Evolutionary conservation across 1,284 basidiomycete species (phyloP).

Genomic region (Golubevia sp.): DNA sequence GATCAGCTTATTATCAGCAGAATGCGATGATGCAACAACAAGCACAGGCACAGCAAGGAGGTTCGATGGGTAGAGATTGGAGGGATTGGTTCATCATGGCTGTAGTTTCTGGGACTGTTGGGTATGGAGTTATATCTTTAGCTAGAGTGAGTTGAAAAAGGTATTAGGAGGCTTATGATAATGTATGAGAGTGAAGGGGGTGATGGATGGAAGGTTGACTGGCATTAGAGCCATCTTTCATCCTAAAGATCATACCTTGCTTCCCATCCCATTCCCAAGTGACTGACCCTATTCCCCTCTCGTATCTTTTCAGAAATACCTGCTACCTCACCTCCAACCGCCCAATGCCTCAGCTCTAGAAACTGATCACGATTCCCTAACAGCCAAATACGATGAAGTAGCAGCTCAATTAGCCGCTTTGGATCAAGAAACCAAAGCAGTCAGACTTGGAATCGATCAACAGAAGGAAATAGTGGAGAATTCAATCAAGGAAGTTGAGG

Average conservation of each 20-base stretch:
- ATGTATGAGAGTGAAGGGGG: neutral
- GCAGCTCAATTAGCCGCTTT: constrained; percentile 74
- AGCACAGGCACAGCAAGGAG: constrained; percentile 9
- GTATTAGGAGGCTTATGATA: neutral
- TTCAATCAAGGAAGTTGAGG: constrained; percentile 79
- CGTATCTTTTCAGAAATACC: constrained; percentile 74
- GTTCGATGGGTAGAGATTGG: constrained; percentile 56
- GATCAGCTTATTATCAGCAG: neutral
- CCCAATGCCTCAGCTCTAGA: constrained; percentile 88
- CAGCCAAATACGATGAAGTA: constrained; percentile 90
- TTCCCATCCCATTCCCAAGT: neutral
- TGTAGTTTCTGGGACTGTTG: constrained; percentile 83
- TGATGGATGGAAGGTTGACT: neutral
- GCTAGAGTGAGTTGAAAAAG: constrained; percentile 70
- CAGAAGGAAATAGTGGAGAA: constrained; percentile 78
- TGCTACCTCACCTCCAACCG: constrained; percentile 87
- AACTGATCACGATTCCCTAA: constrained; percentile 80
- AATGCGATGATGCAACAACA: neutral
- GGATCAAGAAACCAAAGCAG: constrained; percentile 75
- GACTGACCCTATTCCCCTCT: constrained; percentile 1
- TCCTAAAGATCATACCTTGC: neutral
- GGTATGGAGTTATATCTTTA: constrained; percentile 84
- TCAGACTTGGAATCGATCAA: constrained; percentile 77
- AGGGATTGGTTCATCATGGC: constrained; percentile 73
- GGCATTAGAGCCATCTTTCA: neutral